Base-by-base conservation (phyloP, 495 filamentous ascomycete species). In the Penicillium mononematosum region DNA sequence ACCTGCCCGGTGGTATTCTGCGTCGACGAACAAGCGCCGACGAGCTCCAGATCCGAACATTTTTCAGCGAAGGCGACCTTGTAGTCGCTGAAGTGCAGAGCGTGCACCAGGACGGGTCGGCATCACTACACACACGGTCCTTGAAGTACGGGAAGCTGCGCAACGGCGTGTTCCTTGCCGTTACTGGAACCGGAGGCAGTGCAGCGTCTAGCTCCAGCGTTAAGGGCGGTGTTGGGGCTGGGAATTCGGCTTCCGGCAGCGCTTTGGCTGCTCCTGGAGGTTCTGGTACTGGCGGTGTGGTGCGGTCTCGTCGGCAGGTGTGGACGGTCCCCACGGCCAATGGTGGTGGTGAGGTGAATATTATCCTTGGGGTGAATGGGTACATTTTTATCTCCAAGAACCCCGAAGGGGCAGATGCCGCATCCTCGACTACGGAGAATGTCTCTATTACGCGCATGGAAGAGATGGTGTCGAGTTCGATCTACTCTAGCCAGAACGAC, bases 381-480 rank as follows among this genome's bases (percentile, higher is more conserved):
- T 97, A 91, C 64, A 89, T 98, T 52, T 97, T 89, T 88, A 91
- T 98, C 60, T 84, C 86, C 62, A 92, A 90, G 76, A 88, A 91
- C 62, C 74, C 70, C 6, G 74, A 76, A n/a, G 69, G 84, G 2
- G 79, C 85, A 42, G 75, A 75, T 5, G 78, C 77, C 12, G 74
- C 74, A 5, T 58, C 84, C 65, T 72, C 73, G 0, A 70, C 66
- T 31, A 76, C 69, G 16, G 76, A 80, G 55, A 78, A 74, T 27
- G 78, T 85, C 10, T 79, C 80, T 2, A 90, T 96, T 59, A 95
- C 88, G 25, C 82, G 88, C 50, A 75, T 96, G 64, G 93, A 97
- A 69, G 94, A 97, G 74, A 84, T 78, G 61, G 83, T 85, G 1
- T 83, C 80, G 2, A 81, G 79, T 45, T 84, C 86, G 39, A 87